Conservation (phyloP, 306 rosid genomes). For the Malus fusca region DNA sequence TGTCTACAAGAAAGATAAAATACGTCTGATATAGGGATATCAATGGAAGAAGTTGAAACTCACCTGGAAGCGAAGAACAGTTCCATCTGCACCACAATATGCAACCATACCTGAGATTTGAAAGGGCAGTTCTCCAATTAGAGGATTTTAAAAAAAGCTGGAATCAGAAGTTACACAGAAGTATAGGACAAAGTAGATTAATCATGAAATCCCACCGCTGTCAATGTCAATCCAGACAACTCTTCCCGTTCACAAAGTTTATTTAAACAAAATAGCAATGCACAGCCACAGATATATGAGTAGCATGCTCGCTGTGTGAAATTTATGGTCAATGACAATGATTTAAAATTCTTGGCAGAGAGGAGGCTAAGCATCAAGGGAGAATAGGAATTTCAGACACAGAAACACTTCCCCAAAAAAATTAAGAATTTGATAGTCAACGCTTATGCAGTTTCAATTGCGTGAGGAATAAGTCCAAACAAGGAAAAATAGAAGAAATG, state of each 20-base stretch:
- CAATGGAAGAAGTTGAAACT: constrained; percentile 10
- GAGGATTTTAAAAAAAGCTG: background rate
- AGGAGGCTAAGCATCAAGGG: background rate
- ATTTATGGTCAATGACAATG: background rate
- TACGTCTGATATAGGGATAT: background rate
- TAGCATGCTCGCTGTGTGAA: background rate
- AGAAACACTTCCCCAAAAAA: background rate
- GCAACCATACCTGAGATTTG: constrained; percentile 73
- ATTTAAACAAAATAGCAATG: background rate
- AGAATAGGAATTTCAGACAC: background rate
- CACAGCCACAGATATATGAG: background rate
- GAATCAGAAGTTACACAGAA: background rate
- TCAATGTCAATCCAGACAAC: too few relatives aligned
- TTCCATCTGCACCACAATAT: constrained; percentile 77
- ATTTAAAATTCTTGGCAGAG: background rate
- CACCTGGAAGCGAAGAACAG: constrained; percentile 75
- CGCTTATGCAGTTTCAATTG: too few relatives aligned
- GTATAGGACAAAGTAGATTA: too few relatives aligned
- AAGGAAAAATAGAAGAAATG: too few relatives aligned
- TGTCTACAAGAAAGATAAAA: background rate
- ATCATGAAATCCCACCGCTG: too few relatives aligned
- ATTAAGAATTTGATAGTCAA: too few relatives aligned
- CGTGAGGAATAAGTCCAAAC: too few relatives aligned
- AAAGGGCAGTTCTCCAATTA: background rate
- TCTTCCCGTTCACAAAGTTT: too few relatives aligned